These are phyloP conservation scores for Heterobasidion occidentale DNA, from an alignment of 1,284 basidiomycete species.

Conservation along the genomic window DNA sequence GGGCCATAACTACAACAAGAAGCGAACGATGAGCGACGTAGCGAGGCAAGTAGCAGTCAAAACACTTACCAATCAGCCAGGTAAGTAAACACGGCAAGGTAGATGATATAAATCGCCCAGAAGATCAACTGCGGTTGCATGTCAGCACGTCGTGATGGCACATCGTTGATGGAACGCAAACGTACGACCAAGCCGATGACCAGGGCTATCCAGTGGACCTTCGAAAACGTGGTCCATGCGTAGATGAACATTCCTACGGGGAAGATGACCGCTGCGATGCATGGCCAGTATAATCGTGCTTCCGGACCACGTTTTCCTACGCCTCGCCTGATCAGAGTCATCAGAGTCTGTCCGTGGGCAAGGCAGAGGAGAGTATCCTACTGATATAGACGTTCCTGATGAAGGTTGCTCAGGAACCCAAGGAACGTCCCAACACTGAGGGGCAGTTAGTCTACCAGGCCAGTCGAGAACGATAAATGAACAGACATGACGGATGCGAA, in stretches of 20 bases:
- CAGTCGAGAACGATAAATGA: neutral
- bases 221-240: slow-evolving; percentile 49
- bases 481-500: slow-evolving; percentile 52
- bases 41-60: neutral
- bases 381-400: slow-evolving; percentile 64
- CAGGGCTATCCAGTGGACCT: slow-evolving; percentile 50
- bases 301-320: slow-evolving; percentile 55
- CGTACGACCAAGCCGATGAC: slow-evolving; percentile 45
- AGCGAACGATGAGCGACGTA: neutral
- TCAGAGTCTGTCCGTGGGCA: slow-evolving; percentile 5
- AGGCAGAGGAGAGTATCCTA: slow-evolving; percentile 19
- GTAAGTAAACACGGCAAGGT: slow-evolving; percentile 62
- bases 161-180: neutral
- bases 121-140: slow-evolving; percentile 24
- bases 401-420: slow-evolving; percentile 49
- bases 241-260: slow-evolving; percentile 62
- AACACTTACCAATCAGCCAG: slow-evolving; percentile 59
- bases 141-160: neutral
- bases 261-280: slow-evolving; percentile 55
- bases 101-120: slow-evolving; percentile 52
- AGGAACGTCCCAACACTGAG: slow-evolving; percentile 53
- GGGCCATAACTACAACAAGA: slow-evolving; percentile 43
- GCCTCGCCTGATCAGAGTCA: slow-evolving; percentile 33
- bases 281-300: slow-evolving; percentile 64
- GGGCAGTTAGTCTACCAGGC: neutral